Base-by-base conservation (phyloP, 2,329 filamentous ascomycete genomes). In the Fusarium pseudocircinatum region DNA sequence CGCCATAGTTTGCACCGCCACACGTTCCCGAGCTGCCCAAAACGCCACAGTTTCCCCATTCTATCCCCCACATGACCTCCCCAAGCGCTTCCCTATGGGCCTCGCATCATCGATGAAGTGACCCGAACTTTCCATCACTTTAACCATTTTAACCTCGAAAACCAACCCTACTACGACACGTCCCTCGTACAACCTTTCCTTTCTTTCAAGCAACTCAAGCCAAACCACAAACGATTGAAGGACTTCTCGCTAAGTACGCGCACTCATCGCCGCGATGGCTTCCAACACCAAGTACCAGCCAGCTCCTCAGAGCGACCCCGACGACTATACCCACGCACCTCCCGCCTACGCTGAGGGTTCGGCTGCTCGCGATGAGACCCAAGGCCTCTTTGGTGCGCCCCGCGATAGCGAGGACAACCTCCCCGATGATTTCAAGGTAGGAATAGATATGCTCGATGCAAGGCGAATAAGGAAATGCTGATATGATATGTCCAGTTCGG, bases 401-500 rank as follows among this genome's bases (percentile, higher is more conserved):
- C 91, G 95, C 78, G 89, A 87, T 81, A 95, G 95, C 83, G 91
- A 95, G 80, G 96, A 98, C 84, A 97, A 98, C 79, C 82, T 98
- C 49, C 96, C 96, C 3, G 96, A 98, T 85, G 96, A 98, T 84
- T 98, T 98, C 90, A 98, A 98, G 89, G 92, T 94, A 77, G 32
- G 26, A 9, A 46, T 47, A 40, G 52, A 32, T 42, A 7, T 12
- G 30, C 9, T 14, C 15, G 13, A 50, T 20, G 14, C n/a, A n/a
- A 7, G 2, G 20, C 6, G n/a, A 7, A 30, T 28, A 34, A 42
- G 10, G 39, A n/a, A 36, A 28, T 30, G 61, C 74, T 78, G 64
- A 78, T 65, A 68, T 39, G 28, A 57, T 47, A 57, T 47, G 36
- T 42, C 32, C 42, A 94, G 93, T 98, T 97, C 80, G 96, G 96